These are phyloP conservation scores for Diversispora eburnea DNA, from an alignment of 192 early-diverging fungal species.

Conservation along the genomic window DNA sequence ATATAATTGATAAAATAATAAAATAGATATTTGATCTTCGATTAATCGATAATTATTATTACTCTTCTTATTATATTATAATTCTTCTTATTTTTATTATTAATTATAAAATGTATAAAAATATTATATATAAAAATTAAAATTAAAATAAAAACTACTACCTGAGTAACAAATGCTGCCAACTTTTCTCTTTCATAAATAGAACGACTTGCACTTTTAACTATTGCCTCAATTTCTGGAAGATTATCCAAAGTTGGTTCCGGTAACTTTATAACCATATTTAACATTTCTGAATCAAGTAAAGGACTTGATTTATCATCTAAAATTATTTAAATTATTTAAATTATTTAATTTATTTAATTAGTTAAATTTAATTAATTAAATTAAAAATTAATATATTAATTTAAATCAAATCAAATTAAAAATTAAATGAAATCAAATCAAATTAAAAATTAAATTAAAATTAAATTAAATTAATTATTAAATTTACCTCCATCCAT, in stretches of 20 bases:
- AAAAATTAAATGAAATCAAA: neutral
- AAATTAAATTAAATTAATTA: neutral
- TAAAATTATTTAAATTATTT: neutral
- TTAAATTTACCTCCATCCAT: neutral
- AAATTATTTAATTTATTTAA: too few relatives aligned
- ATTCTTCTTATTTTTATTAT: too few relatives aligned
- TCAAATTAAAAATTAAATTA: neutral
- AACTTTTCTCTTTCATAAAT: constrained; percentile 63
- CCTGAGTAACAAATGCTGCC: constrained; percentile 52
- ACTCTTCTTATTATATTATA: too few relatives aligned
- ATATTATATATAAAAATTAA: constrained; percentile 33
- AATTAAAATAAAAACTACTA: constrained; percentile 20
- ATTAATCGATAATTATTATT: neutral
- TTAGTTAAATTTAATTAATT: too few relatives aligned
- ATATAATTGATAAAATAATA: too few relatives aligned
- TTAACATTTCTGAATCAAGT: neutral
- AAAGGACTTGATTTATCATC: neutral
- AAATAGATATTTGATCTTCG: neutral
- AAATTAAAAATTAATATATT: neutral
- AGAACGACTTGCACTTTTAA: constrained; percentile 55
- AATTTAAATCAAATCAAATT: neutral
- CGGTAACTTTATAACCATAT: constrained; percentile 48
- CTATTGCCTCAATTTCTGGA: constrained; percentile 62
- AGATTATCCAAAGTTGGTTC: constrained; percentile 66
- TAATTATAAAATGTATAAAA: neutral